These are phyloP conservation scores for Neurospora sp. DNA, from an alignment of 495 filamentous ascomycete species.

Conservation along the genomic window DNA sequence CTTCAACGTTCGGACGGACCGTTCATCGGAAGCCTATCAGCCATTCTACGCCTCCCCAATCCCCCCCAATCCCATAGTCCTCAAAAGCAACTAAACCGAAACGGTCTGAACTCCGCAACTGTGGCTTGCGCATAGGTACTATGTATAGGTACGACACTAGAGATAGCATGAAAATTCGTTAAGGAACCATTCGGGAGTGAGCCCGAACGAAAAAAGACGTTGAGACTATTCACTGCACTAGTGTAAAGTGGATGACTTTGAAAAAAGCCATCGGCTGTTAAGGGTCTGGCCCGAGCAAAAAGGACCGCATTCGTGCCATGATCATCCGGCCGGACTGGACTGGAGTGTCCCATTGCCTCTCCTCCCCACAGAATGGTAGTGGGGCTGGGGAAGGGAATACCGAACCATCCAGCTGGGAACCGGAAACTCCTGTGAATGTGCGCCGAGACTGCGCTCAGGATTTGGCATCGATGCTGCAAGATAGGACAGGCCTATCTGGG, in stretches of 20 bases:
- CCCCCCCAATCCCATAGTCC: background rate
- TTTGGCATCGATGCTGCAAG: background rate
- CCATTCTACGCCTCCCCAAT: background rate
- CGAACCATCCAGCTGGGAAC: background rate
- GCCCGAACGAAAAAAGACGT: background rate
- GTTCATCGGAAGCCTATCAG: background rate
- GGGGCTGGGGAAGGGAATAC: background rate
- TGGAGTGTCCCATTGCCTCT: background rate
- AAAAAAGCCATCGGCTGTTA: background rate
- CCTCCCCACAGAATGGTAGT: background rate
- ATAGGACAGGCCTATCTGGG: background rate
- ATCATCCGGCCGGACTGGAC: background rate
- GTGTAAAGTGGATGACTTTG: background rate
- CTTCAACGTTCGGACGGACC: background rate
- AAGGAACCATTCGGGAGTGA: background rate
- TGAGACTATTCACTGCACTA: background rate
- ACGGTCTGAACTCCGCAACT: background rate
- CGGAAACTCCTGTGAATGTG: background rate
- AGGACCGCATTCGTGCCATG: background rate
- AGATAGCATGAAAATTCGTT: background rate
- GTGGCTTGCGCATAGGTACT: background rate
- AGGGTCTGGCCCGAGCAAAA: background rate
- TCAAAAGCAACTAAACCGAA: background rate
- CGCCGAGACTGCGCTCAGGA: background rate
- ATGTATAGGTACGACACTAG: background rate